phyloP scores from a whole-genome alignment of 192 early-diverging fungal species.

The Phlyctochytrium arcticum region DNA sequence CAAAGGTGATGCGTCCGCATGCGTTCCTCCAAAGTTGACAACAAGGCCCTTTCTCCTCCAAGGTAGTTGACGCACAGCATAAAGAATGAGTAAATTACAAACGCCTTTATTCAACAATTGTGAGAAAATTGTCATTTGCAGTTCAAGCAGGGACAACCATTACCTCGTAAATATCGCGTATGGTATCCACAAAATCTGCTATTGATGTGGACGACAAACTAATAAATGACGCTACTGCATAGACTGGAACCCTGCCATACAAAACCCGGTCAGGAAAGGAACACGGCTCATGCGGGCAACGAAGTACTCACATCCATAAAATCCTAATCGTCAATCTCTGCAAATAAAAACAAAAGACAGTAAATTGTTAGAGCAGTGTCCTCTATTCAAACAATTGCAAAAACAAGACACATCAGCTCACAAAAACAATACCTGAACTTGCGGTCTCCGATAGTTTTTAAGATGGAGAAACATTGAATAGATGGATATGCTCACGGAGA shows the following conservation, averaged over 20 bases:
- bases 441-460: conserved; percentile 48
- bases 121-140: neutral
- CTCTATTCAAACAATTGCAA: too few relatives aligned
- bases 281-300: neutral
- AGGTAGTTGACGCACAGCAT: conserved; percentile 71
- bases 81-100: conserved; percentile 5
- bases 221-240: conserved; percentile 77
- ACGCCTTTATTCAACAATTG: neutral
- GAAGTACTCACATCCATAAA: conserved; percentile 33
- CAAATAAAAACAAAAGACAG: too few relatives aligned
- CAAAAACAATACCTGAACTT: conserved; percentile 45
- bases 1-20: conserved; percentile 74
- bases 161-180: conserved; percentile 87
- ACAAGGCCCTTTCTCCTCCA: conserved; percentile 81
- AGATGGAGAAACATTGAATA: conserved; percentile 39
- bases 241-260: conserved; percentile 81
- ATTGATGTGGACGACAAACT: conserved; percentile 67
- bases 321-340: conserved; percentile 57
- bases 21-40: conserved; percentile 75
- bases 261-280: conserved; percentile 1
- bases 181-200: conserved; percentile 82
- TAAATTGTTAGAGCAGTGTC: too few relatives aligned
- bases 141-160: neutral
- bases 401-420: too few relatives aligned
- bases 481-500: too few relatives aligned